Percentiles rank a stretch among this genome's conserved stretches.
These are phyloP conservation scores for Ascochyta fabae DNA, from an alignment of 2,329 filamentous ascomycete species.

Conservation along the genomic window DNA sequence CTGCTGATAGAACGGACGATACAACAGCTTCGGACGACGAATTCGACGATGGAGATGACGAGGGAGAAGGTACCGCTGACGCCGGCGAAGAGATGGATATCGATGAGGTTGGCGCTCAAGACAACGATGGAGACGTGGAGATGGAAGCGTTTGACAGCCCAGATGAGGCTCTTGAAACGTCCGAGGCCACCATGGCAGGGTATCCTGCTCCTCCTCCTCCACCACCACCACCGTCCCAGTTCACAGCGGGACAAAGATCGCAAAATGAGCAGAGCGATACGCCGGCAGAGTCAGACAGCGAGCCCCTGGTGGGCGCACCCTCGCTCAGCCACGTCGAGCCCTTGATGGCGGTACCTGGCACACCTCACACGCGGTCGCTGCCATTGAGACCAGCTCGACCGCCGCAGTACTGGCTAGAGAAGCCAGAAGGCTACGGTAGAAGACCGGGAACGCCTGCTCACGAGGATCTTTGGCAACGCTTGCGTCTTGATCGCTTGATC, in stretches of 20 bases:
- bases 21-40: constrained; percentile 53
- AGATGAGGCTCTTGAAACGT: constrained; percentile 74
- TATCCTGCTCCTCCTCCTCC: constrained; percentile 65
- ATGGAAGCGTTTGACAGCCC: constrained; percentile 55
- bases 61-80: constrained; percentile 52
- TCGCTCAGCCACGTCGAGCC: constrained; percentile 69
- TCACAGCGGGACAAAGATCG: constrained; percentile 3
- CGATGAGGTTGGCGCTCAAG: constrained; percentile 53
- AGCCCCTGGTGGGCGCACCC: constrained; percentile 65
- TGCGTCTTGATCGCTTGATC: constrained; percentile 92
- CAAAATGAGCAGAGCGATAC: constrained; percentile 66
- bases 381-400: constrained; percentile 65
- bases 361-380: constrained; percentile 62
- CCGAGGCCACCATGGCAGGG: constrained; percentile 78
- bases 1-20: constrained; percentile 54
- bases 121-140: constrained; percentile 57
- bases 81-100: constrained; percentile 57
- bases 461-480: constrained; percentile 87
- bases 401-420: constrained; percentile 85
- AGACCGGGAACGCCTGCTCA: constrained; percentile 70
- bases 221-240: constrained; percentile 41
- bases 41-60: constrained; percentile 57
- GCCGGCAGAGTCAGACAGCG: constrained; percentile 75
- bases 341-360: constrained; percentile 79
- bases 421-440: constrained; percentile 72